These are phyloP conservation scores for Avena insularis DNA, from an alignment of 176 grass and related monocot species.

Conservation along the genomic window DNA sequence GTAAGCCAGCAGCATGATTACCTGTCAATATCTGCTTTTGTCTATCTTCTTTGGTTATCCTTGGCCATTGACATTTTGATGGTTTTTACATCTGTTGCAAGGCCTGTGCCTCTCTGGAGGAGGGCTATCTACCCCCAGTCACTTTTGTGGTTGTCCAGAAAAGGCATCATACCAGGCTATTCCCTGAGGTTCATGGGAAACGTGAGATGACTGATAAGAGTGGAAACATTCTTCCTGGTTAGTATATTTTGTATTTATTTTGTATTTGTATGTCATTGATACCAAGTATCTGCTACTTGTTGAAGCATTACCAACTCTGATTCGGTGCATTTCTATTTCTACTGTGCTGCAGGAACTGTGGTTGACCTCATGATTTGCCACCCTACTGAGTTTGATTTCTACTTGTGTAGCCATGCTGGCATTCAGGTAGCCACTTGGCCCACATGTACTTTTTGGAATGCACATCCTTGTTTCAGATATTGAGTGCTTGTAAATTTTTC, in stretches of 20 bases:
- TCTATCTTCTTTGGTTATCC: neutral
- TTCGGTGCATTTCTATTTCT: neutral
- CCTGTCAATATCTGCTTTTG: neutral
- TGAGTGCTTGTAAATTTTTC: slow-evolving; percentile 9
- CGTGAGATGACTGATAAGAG: slow-evolving; percentile 70
- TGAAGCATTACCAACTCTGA: slow-evolving; percentile 12
- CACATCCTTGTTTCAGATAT: neutral
- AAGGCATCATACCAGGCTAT: slow-evolving; percentile 81
- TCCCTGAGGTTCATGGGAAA: slow-evolving; percentile 64
- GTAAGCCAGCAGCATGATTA: slow-evolving; percentile 39
- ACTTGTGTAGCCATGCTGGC: slow-evolving; percentile 93
- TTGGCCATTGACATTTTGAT: neutral
- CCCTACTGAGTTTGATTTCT: slow-evolving; percentile 90
- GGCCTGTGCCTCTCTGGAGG: slow-evolving; percentile 79
- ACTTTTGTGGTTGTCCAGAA: slow-evolving; percentile 94
- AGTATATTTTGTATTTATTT: slow-evolving; percentile 32
- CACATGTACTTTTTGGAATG: neutral
- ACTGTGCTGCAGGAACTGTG: slow-evolving; percentile 65
- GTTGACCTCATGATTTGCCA: slow-evolving; percentile 85
- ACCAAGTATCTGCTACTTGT: neutral
- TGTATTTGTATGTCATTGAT: neutral
- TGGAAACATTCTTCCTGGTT: slow-evolving; percentile 87
- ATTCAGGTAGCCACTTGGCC: slow-evolving; percentile 61
- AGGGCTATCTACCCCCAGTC: slow-evolving; percentile 62
- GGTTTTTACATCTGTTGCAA: slow-evolving; percentile 30